phyloP scores from a whole-genome alignment of 164 flowering plant genomes.

The Macadamia integrifolia region DNA sequence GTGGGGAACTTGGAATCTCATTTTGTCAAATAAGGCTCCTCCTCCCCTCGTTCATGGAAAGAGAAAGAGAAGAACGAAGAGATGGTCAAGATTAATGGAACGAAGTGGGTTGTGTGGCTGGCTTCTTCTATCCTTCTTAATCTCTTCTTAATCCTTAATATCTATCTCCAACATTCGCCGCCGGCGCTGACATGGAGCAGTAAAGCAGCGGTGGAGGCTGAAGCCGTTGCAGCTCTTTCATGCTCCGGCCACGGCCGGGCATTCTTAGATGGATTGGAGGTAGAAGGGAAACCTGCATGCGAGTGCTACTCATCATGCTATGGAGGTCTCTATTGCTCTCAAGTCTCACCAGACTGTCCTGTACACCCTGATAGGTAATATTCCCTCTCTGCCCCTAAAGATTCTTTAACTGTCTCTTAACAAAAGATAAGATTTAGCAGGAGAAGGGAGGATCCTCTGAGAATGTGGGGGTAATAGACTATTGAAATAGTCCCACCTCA shows the following conservation, averaged over 20 bases:
- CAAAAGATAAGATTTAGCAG: too few species aligned
- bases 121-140: conserved; percentile 2
- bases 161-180: not conserved
- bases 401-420: too few species aligned
- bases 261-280: conserved; percentile 4
- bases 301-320: conserved; percentile 11
- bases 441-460: too few species aligned
- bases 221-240: conserved; percentile 2
- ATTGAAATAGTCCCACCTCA: too few species aligned
- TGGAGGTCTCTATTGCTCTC: conserved; percentile 8
- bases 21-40: too few species aligned
- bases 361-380: conserved; percentile 9
- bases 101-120: not conserved
- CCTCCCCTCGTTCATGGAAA: too few species aligned
- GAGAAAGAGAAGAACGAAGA: too few species aligned
- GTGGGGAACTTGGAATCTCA: too few species aligned
- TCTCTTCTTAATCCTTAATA: not conserved
- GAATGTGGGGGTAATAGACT: too few species aligned
- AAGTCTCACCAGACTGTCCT: not conserved
- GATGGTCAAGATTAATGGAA: not conserved
- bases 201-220: conserved; percentile 9
- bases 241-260: conserved; percentile 15
- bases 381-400: not conserved
- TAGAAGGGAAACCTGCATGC: conserved; percentile 5
- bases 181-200: conserved; percentile 11